phyloP scores from a whole-genome alignment of 2,329 filamentous ascomycete species.

The Diplodia intermedia region DNA sequence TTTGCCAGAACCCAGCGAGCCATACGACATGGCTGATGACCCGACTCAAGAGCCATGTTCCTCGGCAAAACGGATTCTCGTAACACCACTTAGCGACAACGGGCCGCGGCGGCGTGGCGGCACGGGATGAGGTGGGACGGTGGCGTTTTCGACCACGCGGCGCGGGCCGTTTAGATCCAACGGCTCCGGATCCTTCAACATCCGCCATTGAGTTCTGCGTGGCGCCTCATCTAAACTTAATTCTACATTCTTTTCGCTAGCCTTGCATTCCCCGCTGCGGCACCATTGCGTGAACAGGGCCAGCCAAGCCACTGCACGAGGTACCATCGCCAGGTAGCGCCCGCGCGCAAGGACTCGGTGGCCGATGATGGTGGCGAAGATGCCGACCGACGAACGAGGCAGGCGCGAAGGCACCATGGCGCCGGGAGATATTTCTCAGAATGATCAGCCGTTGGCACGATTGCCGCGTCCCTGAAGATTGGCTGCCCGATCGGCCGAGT shows the following conservation, averaged over 20 bases:
- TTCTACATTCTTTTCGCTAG: neutral
- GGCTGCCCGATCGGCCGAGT: neutral
- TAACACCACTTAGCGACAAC: too few relatives aligned
- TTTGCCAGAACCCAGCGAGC: too few relatives aligned
- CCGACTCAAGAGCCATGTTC: too few relatives aligned
- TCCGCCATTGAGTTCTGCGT: neutral
- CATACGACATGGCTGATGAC: too few relatives aligned
- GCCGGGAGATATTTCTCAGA: neutral
- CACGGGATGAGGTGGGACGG: neutral
- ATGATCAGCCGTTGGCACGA: neutral
- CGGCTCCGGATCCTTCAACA: neutral
- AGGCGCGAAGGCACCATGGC: neutral
- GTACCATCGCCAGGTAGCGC: neutral
- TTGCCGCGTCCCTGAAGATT: neutral
- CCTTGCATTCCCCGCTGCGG: neutral
- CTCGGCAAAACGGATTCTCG: too few relatives aligned
- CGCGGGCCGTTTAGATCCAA: neutral
- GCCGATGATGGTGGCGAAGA: neutral
- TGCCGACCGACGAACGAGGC: neutral
- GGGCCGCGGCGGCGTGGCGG: too few relatives aligned
- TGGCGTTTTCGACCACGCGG: neutral
- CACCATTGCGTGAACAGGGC: neutral
- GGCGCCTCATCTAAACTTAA: neutral
- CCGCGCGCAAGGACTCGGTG: neutral
- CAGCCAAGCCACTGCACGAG: too few relatives aligned